These are phyloP conservation scores for Alternaria novae-zelandiae DNA, from an alignment of 2,329 filamentous ascomycete species.

Conservation along the genomic window DNA sequence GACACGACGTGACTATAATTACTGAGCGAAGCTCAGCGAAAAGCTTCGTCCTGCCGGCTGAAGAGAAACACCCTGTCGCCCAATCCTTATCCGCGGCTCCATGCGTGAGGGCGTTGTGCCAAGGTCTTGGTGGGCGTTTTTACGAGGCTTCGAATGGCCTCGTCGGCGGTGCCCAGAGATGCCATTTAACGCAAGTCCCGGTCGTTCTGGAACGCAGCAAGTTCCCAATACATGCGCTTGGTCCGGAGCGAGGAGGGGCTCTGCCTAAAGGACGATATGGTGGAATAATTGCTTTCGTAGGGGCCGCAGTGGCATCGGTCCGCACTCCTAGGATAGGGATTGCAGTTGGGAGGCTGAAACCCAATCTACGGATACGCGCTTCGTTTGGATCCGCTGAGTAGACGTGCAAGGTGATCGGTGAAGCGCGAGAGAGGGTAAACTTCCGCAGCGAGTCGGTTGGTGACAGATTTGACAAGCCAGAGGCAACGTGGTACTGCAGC, in stretches of 20 bases:
- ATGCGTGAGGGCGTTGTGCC: conserved; percentile 33
- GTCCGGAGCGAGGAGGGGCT: conserved; percentile 31
- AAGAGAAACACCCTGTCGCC: conserved; percentile 21
- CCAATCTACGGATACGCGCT: conserved; percentile 6
- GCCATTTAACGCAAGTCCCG: conserved; percentile 29
- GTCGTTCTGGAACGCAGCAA: conserved; percentile 42
- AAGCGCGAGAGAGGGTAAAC: neutral
- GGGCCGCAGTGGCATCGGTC: conserved; percentile 22
- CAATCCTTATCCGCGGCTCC: conserved; percentile 29
- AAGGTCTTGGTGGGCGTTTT: conserved; percentile 48
- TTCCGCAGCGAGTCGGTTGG: neutral
- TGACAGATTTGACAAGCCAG: conserved; percentile 22
- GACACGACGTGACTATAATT: neutral
- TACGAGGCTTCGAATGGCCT: conserved; percentile 29
- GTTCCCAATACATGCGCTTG: conserved; percentile 43
- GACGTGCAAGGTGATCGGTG: conserved; percentile 1
- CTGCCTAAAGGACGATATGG: conserved; percentile 19
- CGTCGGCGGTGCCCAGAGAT: conserved; percentile 33
- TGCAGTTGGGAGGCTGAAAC: conserved; percentile 25
- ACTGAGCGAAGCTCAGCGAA: conserved; percentile 17
- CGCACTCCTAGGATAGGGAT: conserved; percentile 1
- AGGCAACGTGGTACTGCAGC: conserved; percentile 32
- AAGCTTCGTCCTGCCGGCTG: conserved; percentile 34
- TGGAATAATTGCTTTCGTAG: conserved; percentile 16
- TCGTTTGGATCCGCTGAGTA: conserved; percentile 1